Conservation (phyloP, 2,329 filamentous ascomycete genomes). For the Neofusicoccum sp. region DNA sequence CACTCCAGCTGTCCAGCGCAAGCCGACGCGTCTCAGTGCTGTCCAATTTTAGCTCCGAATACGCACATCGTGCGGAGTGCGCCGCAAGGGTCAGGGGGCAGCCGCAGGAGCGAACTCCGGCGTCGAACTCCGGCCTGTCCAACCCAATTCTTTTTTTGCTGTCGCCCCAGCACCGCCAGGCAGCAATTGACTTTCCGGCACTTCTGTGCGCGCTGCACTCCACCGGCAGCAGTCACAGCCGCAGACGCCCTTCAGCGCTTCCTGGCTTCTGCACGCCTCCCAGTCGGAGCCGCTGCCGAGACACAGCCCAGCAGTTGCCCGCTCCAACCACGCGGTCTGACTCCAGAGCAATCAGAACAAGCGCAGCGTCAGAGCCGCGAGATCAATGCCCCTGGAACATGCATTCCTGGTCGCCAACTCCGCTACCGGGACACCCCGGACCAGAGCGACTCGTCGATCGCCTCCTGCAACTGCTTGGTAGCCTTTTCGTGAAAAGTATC, state of each 20-base stretch:
- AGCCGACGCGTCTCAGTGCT: neutral
- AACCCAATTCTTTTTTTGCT: neutral
- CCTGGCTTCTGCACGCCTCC: neutral
- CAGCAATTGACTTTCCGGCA: neutral
- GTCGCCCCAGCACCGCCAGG: neutral
- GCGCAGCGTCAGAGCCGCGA: neutral
- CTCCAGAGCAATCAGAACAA: too few species aligned
- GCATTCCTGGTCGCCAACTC: neutral
- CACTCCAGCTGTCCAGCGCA: neutral
- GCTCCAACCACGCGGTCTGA: too few species aligned
- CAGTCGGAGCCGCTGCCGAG: neutral
- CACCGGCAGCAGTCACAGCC: too few species aligned
- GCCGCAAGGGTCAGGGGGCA: conserved; percentile 9
- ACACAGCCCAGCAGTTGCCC: too few species aligned
- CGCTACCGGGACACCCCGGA: neutral
- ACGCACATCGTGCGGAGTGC: neutral
- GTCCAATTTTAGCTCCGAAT: neutral
- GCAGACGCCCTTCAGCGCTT: too few species aligned
- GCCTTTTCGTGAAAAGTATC: too few species aligned
- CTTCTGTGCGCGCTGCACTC: neutral
- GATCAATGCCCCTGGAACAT: neutral
- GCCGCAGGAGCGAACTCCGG: conserved; percentile 7
- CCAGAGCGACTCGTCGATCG: neutral
- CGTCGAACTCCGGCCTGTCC: neutral
- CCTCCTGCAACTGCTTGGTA: neutral